Evolutionary conservation across 768 basidiomycete species (phyloP), one percentile per base, ranked within the genome.

Genomic region (Termitomyces sp.): DNA sequence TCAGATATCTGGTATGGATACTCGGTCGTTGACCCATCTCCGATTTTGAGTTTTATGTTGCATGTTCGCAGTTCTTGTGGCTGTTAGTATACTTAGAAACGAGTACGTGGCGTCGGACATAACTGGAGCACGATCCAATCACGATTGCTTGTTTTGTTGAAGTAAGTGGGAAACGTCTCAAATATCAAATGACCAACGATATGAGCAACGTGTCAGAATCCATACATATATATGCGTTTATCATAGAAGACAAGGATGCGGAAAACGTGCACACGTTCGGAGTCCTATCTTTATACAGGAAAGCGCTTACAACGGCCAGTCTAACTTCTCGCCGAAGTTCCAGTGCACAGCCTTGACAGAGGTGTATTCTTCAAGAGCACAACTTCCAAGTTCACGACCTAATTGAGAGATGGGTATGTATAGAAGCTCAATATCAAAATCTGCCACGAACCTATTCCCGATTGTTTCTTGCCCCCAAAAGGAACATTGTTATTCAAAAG

Each of bases 381-480:
- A 84, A 67, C 85, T 85, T 41, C 93, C 93, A 54, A 95, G 83
- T 68, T 95, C 93, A 53, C 93, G 85, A 40, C 92, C 95, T 89
- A 21, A 45, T 60, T 45, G 64, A 43, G 45, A 25, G 8, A 27
- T 45, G 54, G 19, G 9, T 1, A n/a, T 27, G 8, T 21, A 21
- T 25, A 5, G 10, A 50, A 10, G 21, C 41, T 52, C 41, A 7
- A 42, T 58, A 21, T 25, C 44, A 40, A 23, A 55, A 28, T 17
- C 4, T 42, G 12, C 5, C n/a, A 72, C 80, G 56, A 62, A 89
- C 90, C 88, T 65, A 91, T 85, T 52, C 94, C 94, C 42, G 89
- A 91, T 68, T 91, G 88, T 72, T 95, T 96, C 76, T 90, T 96
- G 23, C 95, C 96, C 37, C 96, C 95, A 66, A 98, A 98, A 1